These are phyloP conservation scores for Ogataea pilisensis DNA, from an alignment of 805 yeast genomes.

Conservation along the genomic window DNA sequence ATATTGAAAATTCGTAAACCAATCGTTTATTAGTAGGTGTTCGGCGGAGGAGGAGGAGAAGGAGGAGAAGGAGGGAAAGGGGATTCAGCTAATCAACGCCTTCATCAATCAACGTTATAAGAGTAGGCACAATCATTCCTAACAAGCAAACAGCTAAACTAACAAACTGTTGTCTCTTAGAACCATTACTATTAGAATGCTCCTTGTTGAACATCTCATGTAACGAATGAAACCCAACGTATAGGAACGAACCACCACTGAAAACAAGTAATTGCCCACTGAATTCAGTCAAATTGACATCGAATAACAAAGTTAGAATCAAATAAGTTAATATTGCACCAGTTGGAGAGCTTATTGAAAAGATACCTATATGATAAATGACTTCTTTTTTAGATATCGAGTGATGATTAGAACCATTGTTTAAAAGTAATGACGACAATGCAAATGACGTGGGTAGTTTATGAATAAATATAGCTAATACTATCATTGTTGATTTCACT, in stretches of 20 bases:
- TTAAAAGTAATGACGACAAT: slow-evolving; percentile 48
- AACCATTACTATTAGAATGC: neutral
- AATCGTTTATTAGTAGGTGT: too few relatives aligned
- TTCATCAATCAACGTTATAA: slow-evolving; percentile 24
- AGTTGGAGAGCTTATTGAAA: slow-evolving; percentile 59
- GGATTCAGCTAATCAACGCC: slow-evolving; percentile 5
- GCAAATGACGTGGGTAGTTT: slow-evolving; percentile 76
- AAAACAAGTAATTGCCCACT: slow-evolving; percentile 54
- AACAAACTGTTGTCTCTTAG: slow-evolving; percentile 5
- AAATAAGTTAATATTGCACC: slow-evolving; percentile 50
- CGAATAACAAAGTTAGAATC: slow-evolving; percentile 9
- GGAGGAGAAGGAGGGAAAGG: too few relatives aligned
- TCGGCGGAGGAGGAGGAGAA: too few relatives aligned
- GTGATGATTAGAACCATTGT: slow-evolving; percentile 30
- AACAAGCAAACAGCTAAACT: slow-evolving; percentile 17
- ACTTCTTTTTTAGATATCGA: slow-evolving; percentile 23
- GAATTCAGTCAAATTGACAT: slow-evolving; percentile 28
- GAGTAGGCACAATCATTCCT: slow-evolving; percentile 29
- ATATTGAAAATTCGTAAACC: too few relatives aligned
- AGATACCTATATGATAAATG: slow-evolving; percentile 45
- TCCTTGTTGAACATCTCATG: slow-evolving; percentile 33
- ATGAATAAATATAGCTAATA: slow-evolving; percentile 61
- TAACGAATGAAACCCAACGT: slow-evolving; percentile 65
- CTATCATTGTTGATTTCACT: slow-evolving; percentile 36
- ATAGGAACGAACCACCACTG: slow-evolving; percentile 71